Evolutionary conservation across 169 alveolate genomes (phyloP).

Genomic region (Toxoplasma gondii): DNA sequence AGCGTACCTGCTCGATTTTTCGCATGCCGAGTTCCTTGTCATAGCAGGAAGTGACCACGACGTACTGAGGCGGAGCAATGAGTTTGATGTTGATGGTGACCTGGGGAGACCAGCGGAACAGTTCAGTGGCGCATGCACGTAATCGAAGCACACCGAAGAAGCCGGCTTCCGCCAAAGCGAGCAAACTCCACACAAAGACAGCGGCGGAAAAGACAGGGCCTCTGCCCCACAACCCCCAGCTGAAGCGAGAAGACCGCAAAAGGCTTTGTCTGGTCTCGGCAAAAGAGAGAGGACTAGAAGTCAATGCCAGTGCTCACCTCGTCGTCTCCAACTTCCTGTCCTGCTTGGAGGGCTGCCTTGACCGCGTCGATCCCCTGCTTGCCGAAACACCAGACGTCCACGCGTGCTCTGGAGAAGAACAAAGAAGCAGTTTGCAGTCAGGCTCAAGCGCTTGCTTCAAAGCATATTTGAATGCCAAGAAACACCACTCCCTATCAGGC

Average conservation of each 20-base stretch:
- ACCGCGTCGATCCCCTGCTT: slow-evolving; percentile 98
- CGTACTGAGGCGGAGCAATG: slow-evolving; percentile 71
- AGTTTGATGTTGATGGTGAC: slow-evolving; percentile 52
- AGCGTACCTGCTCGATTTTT: slow-evolving; percentile 51
- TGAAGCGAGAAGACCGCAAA: too few species aligned
- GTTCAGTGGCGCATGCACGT: neutral
- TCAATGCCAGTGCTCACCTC: neutral
- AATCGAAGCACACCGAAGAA: neutral
- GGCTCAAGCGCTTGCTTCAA: neutral
- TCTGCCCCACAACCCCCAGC: too few species aligned
- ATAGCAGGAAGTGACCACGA: slow-evolving; percentile 62
- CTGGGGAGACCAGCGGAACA: neutral
- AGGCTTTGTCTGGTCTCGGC: too few species aligned
- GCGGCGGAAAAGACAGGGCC: neutral
- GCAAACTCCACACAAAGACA: neutral
- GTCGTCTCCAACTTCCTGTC: slow-evolving; percentile 37
- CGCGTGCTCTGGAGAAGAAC: slow-evolving; percentile 81
- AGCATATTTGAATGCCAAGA: too few species aligned
- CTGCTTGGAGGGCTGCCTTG: slow-evolving; percentile 87
- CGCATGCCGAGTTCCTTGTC: slow-evolving; percentile 68
- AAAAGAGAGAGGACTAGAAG: neutral
- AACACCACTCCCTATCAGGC: too few species aligned
- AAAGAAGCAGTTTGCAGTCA: neutral
- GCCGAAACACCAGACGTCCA: slow-evolving; percentile 95
- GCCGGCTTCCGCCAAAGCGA: neutral